phyloP scores from a whole-genome alignment of 2,329 filamentous ascomycete genomes.

The Leptographium radiaticola region DNA sequence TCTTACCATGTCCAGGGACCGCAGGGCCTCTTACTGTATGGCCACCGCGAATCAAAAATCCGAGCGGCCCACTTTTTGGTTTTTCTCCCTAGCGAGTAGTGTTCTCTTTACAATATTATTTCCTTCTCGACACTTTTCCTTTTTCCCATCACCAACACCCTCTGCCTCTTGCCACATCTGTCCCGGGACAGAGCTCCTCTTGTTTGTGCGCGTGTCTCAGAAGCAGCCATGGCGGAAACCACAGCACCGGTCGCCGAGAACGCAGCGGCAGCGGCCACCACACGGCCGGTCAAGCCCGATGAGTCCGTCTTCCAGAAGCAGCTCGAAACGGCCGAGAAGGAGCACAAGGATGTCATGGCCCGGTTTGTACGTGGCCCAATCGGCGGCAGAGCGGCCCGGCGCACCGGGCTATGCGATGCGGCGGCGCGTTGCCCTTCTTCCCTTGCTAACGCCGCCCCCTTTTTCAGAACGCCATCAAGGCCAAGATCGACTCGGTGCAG shows the following conservation, averaged over 20 bases:
- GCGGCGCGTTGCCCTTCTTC: not conserved
- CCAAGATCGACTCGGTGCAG: slow-evolving; percentile 73
- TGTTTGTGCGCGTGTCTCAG: not conserved
- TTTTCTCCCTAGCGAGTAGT: not conserved
- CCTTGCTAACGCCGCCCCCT: not conserved
- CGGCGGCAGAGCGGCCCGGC: not conserved
- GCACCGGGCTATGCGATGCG: not conserved
- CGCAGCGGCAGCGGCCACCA: slow-evolving; percentile 27
- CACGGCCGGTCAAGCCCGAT: slow-evolving; percentile 75
- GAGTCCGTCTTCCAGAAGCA: slow-evolving; percentile 71
- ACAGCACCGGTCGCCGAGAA: slow-evolving; percentile 22
- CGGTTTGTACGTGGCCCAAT: slow-evolving; percentile 20
- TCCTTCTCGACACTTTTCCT: not conserved
- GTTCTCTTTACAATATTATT: not conserved
- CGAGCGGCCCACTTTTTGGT: not conserved
- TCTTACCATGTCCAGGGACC: too few relatives aligned
- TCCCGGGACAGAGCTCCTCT: not conserved
- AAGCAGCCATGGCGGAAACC: slow-evolving; percentile 31
- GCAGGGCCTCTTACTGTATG: not conserved
- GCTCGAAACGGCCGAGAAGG: slow-evolving; percentile 74
- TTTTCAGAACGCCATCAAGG: slow-evolving; percentile 66
- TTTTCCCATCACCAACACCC: not conserved
- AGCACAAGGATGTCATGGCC: slow-evolving; percentile 64
- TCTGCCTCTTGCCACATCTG: not conserved
- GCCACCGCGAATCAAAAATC: not conserved